phyloP scores from a whole-genome alignment of 176 grass and related monocot species.

The Chrysopogon serrulatus region DNA sequence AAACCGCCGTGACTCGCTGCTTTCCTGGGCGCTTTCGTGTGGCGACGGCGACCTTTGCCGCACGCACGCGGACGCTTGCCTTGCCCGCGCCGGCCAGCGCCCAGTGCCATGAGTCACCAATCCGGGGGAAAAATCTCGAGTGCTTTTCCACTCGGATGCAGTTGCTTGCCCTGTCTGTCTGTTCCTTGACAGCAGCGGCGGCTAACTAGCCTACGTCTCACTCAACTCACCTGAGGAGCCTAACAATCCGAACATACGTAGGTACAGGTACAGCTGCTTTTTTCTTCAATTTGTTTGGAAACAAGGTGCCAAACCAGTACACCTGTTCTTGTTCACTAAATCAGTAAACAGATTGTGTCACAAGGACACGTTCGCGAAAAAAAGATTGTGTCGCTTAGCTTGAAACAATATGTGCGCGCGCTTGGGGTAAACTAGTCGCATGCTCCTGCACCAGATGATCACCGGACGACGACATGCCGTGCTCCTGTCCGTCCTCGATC shows the following conservation, averaged over 20 bases:
- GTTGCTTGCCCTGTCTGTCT: neutral
- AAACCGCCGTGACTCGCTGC: neutral
- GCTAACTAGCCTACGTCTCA: neutral
- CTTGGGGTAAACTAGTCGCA: neutral
- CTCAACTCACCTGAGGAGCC: too few relatives aligned
- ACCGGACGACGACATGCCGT: neutral
- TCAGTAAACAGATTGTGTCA: neutral
- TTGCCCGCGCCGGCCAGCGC: neutral
- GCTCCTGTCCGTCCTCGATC: neutral
- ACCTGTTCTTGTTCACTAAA: neutral
- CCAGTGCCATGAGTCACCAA: neutral
- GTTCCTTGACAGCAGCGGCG: neutral
- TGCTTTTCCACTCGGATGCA: neutral
- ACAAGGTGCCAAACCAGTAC: neutral
- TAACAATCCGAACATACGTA: neutral
- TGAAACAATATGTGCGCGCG: neutral
- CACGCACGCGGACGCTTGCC: neutral
- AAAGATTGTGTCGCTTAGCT: neutral
- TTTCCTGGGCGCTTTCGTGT: constrained; percentile 7
- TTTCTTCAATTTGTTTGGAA: neutral
- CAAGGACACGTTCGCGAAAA: too few relatives aligned
- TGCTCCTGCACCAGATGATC: neutral
- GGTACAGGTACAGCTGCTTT: neutral
- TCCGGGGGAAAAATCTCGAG: neutral
- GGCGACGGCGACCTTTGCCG: constrained; percentile 2